Evolutionary conservation across 345 rosid species (phyloP), one percentile per base, ranked within the genome.

Genomic region (Hibiscus syriacus): DNA sequence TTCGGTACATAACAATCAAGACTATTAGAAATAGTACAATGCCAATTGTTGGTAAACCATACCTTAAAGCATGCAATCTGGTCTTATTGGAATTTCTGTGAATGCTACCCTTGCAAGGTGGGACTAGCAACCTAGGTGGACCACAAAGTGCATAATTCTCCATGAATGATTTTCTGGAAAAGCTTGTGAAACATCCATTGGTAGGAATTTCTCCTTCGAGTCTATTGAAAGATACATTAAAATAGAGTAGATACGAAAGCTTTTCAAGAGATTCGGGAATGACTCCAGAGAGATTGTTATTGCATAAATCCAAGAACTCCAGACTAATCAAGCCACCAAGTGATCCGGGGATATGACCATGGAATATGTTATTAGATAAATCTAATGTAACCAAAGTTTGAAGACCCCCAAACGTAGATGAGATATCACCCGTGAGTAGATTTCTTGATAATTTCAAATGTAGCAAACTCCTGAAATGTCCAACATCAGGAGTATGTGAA

Each of bases 341-440:
- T 45, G 50, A 22, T 25, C 26, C 34, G 0, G 60, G 70, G 20
- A 69, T 74, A 9, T 43, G 5, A 19, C 77, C 34, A 26, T 55
- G 17, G 3, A 55, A 14, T 13, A 0, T 55, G 13, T 55, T 55
- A 26, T 55, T 11, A 1, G 59, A 55, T 26, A 55, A 26, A 55
- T 55, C 59, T 4, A 55, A 55, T 0, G 2, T 0, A 12, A 12
- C 34, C 34, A 55, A 26, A 26, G 5, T 26, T 55, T 55, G 9
- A 26, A 55, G 59, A 5, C 59, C 34, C 1, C 59, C 34, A 49
- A 7, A 6, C 19, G 54, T 6, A 6, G 54, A 49, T 2, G 11
- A 49, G 1, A 49, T 49, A 6, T 49, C 25, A 6, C 54, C 3
- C 0, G 25, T 49, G 54, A 49, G 3, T 1, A 49, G 54, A 55